phyloP scores from a whole-genome alignment of 345 rosid species.

The Moricandia moricandioides region DNA sequence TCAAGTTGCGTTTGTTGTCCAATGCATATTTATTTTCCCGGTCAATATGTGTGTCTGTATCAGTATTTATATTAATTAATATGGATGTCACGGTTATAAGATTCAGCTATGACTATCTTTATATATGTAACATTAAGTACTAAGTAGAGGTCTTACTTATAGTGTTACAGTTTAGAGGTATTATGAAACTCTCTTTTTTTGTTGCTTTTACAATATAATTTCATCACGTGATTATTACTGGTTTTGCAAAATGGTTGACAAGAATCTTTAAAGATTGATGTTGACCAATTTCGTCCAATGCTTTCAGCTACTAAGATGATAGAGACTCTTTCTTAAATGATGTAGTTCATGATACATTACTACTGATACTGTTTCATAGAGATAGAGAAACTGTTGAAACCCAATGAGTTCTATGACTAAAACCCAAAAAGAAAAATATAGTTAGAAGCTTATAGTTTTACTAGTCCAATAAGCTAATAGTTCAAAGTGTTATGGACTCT shows the following conservation, averaged over 20 bases:
- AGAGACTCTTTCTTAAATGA: too few relatives aligned
- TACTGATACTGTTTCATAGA: background rate
- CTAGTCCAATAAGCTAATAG: slow-evolving; percentile 1
- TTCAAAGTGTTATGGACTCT: background rate
- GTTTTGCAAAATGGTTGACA: background rate
- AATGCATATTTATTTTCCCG: background rate
- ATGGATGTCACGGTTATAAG: background rate
- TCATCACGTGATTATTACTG: background rate
- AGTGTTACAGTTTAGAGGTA: background rate
- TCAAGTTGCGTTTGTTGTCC: slow-evolving; percentile 27
- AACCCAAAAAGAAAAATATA: background rate
- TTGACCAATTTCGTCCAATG: background rate
- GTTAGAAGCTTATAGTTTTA: background rate
- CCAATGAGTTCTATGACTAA: background rate
- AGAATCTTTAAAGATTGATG: background rate
- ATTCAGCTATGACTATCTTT: background rate
- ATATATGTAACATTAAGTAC: background rate
- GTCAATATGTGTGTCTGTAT: background rate
- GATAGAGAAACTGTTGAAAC: background rate
- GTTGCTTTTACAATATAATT: background rate
- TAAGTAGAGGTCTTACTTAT: background rate
- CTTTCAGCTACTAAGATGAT: background rate
- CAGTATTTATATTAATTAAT: background rate
- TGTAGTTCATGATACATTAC: background rate
- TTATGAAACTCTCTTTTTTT: background rate